Percentiles rank a stretch among this genome's conserved stretches.
Conservation (phyloP, 2,329 filamentous ascomycete genomes). For the Ampelomyces quisqualis region DNA sequence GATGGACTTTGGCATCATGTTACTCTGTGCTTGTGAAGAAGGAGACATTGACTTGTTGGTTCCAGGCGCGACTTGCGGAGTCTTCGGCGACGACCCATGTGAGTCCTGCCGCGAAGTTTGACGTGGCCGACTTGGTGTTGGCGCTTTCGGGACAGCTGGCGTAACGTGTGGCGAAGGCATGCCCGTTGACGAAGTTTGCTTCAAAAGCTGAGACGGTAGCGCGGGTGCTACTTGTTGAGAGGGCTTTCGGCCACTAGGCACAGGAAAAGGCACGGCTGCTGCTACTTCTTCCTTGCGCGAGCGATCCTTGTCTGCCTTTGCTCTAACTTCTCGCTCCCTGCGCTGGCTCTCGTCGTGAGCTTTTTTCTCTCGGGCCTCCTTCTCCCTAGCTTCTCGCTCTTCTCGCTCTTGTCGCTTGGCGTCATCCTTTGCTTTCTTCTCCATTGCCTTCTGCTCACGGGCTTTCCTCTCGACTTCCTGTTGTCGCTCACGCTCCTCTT, state of each 20-base stretch:
- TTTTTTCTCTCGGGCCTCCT: conserved; percentile 70
- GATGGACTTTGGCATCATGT: conserved; percentile 64
- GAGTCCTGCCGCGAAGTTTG: conserved; percentile 78
- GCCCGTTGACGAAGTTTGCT: conserved; percentile 52
- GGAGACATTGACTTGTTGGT: conserved; percentile 60
- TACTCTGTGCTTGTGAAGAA: conserved; percentile 64
- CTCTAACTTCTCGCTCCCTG: conserved; percentile 61
- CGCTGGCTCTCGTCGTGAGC: conserved; percentile 58
- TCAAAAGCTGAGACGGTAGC: conserved; percentile 55
- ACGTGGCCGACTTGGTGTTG: conserved; percentile 74
- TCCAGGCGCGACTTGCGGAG: conserved; percentile 56
- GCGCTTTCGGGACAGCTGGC: conserved; percentile 77
- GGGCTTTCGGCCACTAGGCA: conserved; percentile 36
- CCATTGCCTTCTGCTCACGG: conserved; percentile 74
- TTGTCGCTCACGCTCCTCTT: conserved; percentile 83
- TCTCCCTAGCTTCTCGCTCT: conserved; percentile 63
- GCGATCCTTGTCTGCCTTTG: conserved; percentile 47
- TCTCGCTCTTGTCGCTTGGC: conserved; percentile 76
- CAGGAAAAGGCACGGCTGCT: conserved; percentile 30
- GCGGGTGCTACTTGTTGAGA: conserved; percentile 49
- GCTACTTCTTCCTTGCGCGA: conserved; percentile 45
- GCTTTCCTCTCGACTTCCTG: conserved; percentile 82
- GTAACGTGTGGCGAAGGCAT: conserved; percentile 81
- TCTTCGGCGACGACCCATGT: conserved; percentile 67
- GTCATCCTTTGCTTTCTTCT: conserved; percentile 74